Conservation (phyloP, 2,329 filamentous ascomycete species). For the Eutypa lata region DNA sequence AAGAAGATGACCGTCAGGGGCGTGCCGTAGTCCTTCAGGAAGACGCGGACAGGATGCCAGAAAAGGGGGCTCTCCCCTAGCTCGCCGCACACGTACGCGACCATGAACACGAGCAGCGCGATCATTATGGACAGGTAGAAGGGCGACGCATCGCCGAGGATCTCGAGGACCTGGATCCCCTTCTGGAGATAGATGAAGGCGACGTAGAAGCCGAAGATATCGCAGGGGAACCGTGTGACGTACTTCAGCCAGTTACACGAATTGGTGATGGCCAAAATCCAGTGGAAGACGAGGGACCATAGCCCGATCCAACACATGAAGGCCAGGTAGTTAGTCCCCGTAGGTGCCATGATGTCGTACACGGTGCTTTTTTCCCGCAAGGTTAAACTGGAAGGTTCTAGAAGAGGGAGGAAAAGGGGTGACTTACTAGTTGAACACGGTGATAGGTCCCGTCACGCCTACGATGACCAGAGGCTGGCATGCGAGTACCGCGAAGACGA, state of each 20-base stretch:
- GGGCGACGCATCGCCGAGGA: conserved; percentile 64
- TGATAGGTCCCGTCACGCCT: conserved; percentile 86
- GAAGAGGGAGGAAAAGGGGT: background rate
- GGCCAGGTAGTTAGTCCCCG: conserved; percentile 75
- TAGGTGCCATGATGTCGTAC: conserved; percentile 79
- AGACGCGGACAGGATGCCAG: conserved; percentile 70
- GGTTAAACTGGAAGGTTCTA: conserved; percentile 2
- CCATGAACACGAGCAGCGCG: conserved; percentile 72
- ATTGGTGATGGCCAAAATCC: conserved; percentile 79
- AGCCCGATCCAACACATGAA: conserved; percentile 94
- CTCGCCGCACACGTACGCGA: conserved; percentile 70
- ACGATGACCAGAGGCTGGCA: conserved; percentile 88
- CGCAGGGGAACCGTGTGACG: conserved; percentile 87
- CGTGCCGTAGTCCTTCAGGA: conserved; percentile 87
- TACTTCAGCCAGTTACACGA: conserved; percentile 86
- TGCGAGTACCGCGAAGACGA: conserved; percentile 76
- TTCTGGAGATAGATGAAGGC: conserved; percentile 91
- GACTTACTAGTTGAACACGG: conserved; percentile 80
- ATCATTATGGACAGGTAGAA: conserved; percentile 79
- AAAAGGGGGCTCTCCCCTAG: conserved; percentile 72
- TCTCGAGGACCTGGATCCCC: conserved; percentile 78
- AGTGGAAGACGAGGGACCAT: conserved; percentile 84
- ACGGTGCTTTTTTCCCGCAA: conserved; percentile 57
- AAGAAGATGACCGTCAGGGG: conserved; percentile 83
- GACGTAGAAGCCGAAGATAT: conserved; percentile 93